phyloP scores from a whole-genome alignment of 495 filamentous ascomycete species.

The Parathielavia appendiculata region DNA sequence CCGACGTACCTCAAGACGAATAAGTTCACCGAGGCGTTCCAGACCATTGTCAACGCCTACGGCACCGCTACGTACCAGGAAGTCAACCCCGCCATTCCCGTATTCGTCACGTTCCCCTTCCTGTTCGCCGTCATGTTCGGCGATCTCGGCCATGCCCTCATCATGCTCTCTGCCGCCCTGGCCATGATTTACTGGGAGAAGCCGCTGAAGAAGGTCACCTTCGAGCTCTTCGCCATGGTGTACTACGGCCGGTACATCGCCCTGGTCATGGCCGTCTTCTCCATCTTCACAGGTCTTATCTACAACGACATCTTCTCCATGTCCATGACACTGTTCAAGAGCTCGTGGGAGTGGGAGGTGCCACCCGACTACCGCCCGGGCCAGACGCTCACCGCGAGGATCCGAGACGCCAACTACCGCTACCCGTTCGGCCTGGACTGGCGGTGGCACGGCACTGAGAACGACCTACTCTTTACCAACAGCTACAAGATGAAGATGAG shows the following conservation, averaged over 20 bases:
- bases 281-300: constrained; percentile 92
- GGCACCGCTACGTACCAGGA: constrained; percentile 95
- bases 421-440: constrained; percentile 97
- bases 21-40: constrained; percentile 96
- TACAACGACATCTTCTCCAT: constrained; percentile 99
- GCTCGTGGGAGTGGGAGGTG: constrained; percentile 75
- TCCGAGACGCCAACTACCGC: constrained; percentile 56
- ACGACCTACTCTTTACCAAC: constrained; percentile 90
- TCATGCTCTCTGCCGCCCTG: constrained; percentile 73
- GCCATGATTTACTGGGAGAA: constrained; percentile 97
- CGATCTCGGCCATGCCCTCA: constrained; percentile 84
- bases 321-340: constrained; percentile 77
- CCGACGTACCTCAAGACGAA: constrained; percentile 95
- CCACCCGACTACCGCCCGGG: constrained; percentile 60
- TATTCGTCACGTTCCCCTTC: constrained; percentile 96
- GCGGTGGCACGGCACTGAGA: constrained; percentile 94
- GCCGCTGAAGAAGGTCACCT: constrained; percentile 80
- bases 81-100: constrained; percentile 91
- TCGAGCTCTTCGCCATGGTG: constrained; percentile 94
- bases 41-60: constrained; percentile 98
- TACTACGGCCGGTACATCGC: constrained; percentile 99
- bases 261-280: constrained; percentile 95
- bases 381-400: constrained; percentile 53
- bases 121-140: constrained; percentile 99
- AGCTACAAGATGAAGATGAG: constrained; percentile 99